phyloP scores from a whole-genome alignment of 139 green algal species.

The Micromonas commoda region DNA sequence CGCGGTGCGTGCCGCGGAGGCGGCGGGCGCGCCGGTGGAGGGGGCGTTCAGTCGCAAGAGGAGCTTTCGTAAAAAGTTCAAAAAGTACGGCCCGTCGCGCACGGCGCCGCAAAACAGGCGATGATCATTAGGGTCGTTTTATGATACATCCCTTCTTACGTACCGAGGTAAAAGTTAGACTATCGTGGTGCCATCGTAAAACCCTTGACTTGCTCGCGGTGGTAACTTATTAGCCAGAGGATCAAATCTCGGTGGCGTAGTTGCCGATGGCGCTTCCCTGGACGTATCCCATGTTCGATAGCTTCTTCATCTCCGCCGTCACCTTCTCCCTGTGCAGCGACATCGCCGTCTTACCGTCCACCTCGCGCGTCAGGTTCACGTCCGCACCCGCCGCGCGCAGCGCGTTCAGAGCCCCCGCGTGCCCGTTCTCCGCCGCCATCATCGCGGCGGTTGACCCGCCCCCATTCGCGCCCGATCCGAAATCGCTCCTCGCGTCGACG shows the following conservation, averaged over 20 bases:
- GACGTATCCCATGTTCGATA: not conserved
- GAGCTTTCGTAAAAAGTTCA: constrained; percentile 81
- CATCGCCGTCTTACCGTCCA: not conserved
- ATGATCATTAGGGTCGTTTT: not conserved
- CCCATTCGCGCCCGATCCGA: not conserved
- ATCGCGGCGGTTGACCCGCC: not conserved
- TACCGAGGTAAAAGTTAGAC: too few species aligned
- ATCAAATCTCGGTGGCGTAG: too few species aligned
- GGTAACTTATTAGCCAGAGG: too few species aligned
- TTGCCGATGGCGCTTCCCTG: not conserved
- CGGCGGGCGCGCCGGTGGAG: constrained; percentile 62
- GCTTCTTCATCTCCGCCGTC: not conserved
- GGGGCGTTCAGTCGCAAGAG: constrained; percentile 80
- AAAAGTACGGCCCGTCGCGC: constrained; percentile 51
- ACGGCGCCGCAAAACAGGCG: not conserved
- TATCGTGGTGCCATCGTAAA: too few species aligned
- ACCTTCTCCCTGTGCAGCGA: not conserved
- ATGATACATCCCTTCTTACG: not conserved
- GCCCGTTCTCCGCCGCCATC: not conserved
- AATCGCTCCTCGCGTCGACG: not conserved
- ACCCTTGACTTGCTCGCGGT: too few species aligned
- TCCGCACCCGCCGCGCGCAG: not conserved
- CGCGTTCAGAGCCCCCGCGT: not conserved
- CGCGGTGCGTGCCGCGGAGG: constrained; percentile 30
- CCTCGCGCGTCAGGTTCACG: not conserved